A percentile compares a stretch with the other conserved stretches of the same genome.
Evolutionary conservation across 2,329 filamentous ascomycete genomes (phyloP).

Genomic region (Scedosporium apiospermum): DNA sequence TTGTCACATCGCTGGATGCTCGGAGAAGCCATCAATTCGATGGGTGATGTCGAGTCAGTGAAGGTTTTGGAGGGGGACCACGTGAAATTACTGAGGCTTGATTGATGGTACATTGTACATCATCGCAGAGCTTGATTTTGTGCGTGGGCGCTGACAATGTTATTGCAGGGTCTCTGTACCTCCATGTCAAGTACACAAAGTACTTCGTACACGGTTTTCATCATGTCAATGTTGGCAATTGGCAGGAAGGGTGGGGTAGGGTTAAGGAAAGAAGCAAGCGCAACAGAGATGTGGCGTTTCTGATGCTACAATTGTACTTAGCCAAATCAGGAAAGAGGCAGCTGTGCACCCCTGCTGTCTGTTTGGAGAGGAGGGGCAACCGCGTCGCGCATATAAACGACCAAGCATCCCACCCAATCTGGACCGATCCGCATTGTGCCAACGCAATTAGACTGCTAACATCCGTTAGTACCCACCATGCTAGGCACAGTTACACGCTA

Average conservation of each 20-base stretch:
- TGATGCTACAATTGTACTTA: slow-evolving; percentile 2
- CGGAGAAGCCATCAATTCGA: too few relatives aligned
- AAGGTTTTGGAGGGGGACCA: too few relatives aligned
- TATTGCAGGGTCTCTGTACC: too few relatives aligned
- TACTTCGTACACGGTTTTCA: neutral
- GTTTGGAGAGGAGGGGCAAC: slow-evolving; percentile 6
- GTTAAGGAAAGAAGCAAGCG: neutral
- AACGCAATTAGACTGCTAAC: neutral
- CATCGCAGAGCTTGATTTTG: too few relatives aligned
- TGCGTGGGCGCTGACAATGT: too few relatives aligned
- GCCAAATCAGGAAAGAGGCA: slow-evolving; percentile 7
- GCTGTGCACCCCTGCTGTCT: neutral
- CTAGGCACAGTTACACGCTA: neutral
- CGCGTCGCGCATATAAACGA: slow-evolving; percentile 39
- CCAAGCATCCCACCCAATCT: slow-evolving; percentile 25
- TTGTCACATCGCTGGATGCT: too few relatives aligned
- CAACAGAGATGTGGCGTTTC: neutral
- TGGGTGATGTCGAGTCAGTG: too few relatives aligned
- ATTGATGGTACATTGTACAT: too few relatives aligned
- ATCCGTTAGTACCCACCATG: neutral
- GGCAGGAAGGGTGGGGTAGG: neutral
- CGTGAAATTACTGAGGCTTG: too few relatives aligned
- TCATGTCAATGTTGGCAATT: neutral
- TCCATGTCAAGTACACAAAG: too few relatives aligned
- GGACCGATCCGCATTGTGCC: neutral